Evolutionary conservation across 805 yeast species (phyloP), one percentile per base, ranked within the genome.

Genomic region (Blastobotrys americana): DNA sequence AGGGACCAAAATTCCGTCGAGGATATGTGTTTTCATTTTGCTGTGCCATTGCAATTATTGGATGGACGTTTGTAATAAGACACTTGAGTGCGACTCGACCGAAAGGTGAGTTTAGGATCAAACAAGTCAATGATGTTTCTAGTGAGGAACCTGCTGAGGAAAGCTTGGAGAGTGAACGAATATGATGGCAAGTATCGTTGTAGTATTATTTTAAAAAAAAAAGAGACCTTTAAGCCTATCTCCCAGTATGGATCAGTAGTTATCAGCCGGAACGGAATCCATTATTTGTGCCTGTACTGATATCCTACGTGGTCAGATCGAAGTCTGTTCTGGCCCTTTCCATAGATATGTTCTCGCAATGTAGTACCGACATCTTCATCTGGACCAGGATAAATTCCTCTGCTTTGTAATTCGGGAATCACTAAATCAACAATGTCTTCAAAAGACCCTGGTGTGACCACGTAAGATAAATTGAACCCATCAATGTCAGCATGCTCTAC

Each of bases 391-490:
- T 18, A 68, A 45, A 1, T 28, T 20, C 70, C 69, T 43, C 67
- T 55, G 21, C 45, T 46, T 48, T 59, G 60, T 20, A 67, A 52
- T 39, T 59, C 68, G 4, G 71, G 71, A 13, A 67, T 49, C 23
- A 68, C 51, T 5, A 51, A 49, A 13, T 68, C 66, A 18, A 64
- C 68, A 34, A 69, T 54, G 6, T 68, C 68, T 46, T 63, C 67
- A 37, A 64, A 57, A 4, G 64, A 50, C 3, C 62, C 65, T 18
- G 67, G 69, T 23, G 60, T 53, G 5, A 65, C 56, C 1, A 70
- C 64, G 48, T 64, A 65, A 1, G 67, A 60, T 37, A 69, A 52
- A 43, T 69, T 69, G 48, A 69, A 67, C 0, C 73, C 73, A 50
- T 69, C 74, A 21, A 69, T 59, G 37, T 61, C 70, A n/a, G 67